phyloP scores from a whole-genome alignment of 345 rosid genomes.

The Syzygium grande region DNA sequence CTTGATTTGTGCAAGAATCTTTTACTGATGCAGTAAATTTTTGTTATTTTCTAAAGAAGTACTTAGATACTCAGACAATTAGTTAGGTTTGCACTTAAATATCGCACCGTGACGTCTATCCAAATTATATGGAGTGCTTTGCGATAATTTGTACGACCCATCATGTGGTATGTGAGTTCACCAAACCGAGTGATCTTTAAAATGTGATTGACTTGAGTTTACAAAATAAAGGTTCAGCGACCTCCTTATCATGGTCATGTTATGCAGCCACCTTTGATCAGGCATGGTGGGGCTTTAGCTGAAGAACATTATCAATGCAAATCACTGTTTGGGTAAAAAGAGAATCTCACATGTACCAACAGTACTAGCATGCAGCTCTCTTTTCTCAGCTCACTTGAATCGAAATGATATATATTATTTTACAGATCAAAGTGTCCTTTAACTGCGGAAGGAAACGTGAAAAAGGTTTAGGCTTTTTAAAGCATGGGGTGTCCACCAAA shows the following conservation, averaged over 20 bases:
- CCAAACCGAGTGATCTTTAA: neutral
- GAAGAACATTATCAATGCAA: neutral
- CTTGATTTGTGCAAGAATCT: neutral
- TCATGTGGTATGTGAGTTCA: neutral
- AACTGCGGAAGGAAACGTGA: neutral
- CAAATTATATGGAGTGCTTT: neutral
- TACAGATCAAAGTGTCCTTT: neutral
- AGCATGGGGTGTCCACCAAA: slow-evolving; percentile 11
- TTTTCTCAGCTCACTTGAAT: neutral
- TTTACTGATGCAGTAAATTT: neutral
- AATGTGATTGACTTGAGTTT: neutral
- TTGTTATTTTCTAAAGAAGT: neutral
- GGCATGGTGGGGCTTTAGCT: neutral
- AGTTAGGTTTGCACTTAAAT: neutral
- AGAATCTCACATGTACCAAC: neutral
- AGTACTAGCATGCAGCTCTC: neutral
- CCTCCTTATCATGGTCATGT: neutral
- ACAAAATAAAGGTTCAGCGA: neutral
- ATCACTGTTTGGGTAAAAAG: neutral
- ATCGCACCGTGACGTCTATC: neutral
- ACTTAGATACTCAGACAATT: neutral
- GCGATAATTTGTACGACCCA: neutral
- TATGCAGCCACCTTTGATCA: neutral
- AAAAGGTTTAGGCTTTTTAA: neutral
- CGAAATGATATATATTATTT: neutral